Evolutionary conservation across 164 flowering plant species (phyloP).

Genomic region (Nymphaea thermarum): DNA sequence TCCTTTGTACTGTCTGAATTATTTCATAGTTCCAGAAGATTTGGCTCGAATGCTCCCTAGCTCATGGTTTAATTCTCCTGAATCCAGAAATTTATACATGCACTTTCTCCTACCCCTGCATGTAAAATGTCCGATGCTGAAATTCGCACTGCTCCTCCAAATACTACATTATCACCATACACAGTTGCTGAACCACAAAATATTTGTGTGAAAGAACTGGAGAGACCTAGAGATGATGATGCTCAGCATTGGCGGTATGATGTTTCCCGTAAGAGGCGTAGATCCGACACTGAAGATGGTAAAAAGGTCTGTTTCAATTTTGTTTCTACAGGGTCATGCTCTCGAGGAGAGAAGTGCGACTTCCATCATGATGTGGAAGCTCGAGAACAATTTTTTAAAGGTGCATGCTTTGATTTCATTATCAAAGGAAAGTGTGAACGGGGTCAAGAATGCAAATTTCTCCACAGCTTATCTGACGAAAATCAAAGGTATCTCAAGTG

Average conservation of each 20-base stretch:
- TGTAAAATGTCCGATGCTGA: slow-evolving; percentile 67
- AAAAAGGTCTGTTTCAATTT: slow-evolving; percentile 71
- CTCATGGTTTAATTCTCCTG: slow-evolving; percentile 1
- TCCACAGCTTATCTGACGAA: slow-evolving; percentile 59
- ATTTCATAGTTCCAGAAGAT: slow-evolving; percentile 8
- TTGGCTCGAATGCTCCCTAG: slow-evolving; percentile 8
- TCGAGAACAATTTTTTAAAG: slow-evolving; percentile 55
- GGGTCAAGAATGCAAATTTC: slow-evolving; percentile 78
- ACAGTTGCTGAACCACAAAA: slow-evolving; percentile 15
- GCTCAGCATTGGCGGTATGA: slow-evolving; percentile 95
- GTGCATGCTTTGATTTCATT: slow-evolving; percentile 90
- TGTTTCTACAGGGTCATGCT: slow-evolving; percentile 75
- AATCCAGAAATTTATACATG: slow-evolving; percentile 92
- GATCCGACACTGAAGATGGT: slow-evolving; percentile 42
- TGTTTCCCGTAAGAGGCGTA: slow-evolving; percentile 65
- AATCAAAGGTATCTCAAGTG: slow-evolving; percentile 11
- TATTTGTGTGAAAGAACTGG: slow-evolving; percentile 23
- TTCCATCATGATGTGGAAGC: slow-evolving; percentile 68
- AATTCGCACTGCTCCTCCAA: slow-evolving; percentile 48
- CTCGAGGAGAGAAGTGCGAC: slow-evolving; percentile 61
- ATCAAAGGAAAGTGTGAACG: slow-evolving; percentile 90
- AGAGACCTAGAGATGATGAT: slow-evolving; percentile 45
- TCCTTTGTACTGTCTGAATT: background rate
- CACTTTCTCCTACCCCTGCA: slow-evolving; percentile 93
- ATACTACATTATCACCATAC: slow-evolving; percentile 73